Conservation (phyloP, 331 rosid species). For the Stylosanthes scabra region DNA sequence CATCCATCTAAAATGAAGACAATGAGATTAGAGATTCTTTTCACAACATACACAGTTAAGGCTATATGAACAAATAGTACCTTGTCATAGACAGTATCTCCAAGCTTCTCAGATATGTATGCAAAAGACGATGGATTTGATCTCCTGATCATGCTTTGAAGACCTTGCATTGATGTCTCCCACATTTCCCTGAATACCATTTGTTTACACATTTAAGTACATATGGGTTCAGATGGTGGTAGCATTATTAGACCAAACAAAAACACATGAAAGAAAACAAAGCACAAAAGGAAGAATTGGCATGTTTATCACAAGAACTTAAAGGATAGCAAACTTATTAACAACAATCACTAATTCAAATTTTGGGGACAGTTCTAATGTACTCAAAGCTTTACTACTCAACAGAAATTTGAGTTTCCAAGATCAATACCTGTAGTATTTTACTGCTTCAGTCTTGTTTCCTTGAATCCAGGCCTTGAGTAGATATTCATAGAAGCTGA, state of each 20-base stretch:
- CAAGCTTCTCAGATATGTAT: conserved; percentile 50
- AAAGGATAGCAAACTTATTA: conserved; percentile 6
- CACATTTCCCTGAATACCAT: conserved; percentile 62
- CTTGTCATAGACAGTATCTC: conserved; percentile 49
- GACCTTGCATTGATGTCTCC: conserved; percentile 63
- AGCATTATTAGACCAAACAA: conserved; percentile 21
- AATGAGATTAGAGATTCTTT: conserved; percentile 24
- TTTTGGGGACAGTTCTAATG: conserved; percentile 8
- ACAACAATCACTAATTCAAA: neutral
- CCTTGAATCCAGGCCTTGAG: conserved; percentile 67
- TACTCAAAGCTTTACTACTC: neutral
- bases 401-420: conserved; percentile 11
- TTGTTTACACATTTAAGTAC: conserved; percentile 36
- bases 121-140: conserved; percentile 56
- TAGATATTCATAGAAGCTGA: conserved; percentile 59
- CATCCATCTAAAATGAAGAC: conserved; percentile 54
- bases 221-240: conserved; percentile 24
- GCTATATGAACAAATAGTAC: conserved; percentile 33
- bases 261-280: conserved; percentile 1
- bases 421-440: conserved; percentile 51
- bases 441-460: conserved; percentile 54
- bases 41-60: conserved; percentile 5
- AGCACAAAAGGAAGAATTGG: conserved; percentile 8
- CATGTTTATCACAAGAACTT: conserved; percentile 23
- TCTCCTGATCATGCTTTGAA: conserved; percentile 50